phyloP scores from a whole-genome alignment of 2,329 filamentous ascomycete genomes.

The Xylaria sp. region DNA sequence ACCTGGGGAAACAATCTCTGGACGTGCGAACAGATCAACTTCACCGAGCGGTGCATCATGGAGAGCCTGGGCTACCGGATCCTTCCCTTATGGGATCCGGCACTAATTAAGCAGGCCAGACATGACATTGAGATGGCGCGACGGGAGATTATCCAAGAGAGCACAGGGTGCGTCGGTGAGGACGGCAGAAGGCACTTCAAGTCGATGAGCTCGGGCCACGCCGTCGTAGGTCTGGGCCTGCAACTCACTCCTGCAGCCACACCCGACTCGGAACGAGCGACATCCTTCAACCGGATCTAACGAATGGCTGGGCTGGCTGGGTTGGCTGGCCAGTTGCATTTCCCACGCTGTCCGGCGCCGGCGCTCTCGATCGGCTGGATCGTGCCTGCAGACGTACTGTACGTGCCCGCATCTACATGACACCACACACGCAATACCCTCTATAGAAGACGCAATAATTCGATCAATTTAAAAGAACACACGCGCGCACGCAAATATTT shows the following conservation, averaged over 20 bases:
- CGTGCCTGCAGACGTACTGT: constrained; percentile 17
- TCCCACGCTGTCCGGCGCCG: constrained; percentile 17
- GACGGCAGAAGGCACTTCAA: constrained; percentile 50
- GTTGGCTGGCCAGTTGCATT: background rate
- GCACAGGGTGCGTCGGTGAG: constrained; percentile 25
- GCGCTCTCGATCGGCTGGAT: constrained; percentile 9
- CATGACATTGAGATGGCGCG: constrained; percentile 73
- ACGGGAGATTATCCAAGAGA: constrained; percentile 49
- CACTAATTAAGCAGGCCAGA: constrained; percentile 68
- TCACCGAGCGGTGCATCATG: constrained; percentile 72
- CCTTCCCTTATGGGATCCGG: constrained; percentile 67
- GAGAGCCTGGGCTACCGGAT: constrained; percentile 73
- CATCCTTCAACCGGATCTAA: constrained; percentile 40
- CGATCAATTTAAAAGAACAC: background rate
- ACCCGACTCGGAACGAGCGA: constrained; percentile 44
- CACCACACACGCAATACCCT: constrained; percentile 15
- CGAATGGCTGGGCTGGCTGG: background rate
- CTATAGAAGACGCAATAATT: constrained; percentile 14
- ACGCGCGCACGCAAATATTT: background rate
- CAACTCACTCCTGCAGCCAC: constrained; percentile 58
- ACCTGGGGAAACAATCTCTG: constrained; percentile 67
- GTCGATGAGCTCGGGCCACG: constrained; percentile 55
- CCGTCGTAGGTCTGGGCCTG: constrained; percentile 54
- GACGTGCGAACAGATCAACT: constrained; percentile 71
- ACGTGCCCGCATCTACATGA: constrained; percentile 10